Conservation (phyloP, 2,329 filamentous ascomycete species). For the Ilyonectria mors-panacis region DNA sequence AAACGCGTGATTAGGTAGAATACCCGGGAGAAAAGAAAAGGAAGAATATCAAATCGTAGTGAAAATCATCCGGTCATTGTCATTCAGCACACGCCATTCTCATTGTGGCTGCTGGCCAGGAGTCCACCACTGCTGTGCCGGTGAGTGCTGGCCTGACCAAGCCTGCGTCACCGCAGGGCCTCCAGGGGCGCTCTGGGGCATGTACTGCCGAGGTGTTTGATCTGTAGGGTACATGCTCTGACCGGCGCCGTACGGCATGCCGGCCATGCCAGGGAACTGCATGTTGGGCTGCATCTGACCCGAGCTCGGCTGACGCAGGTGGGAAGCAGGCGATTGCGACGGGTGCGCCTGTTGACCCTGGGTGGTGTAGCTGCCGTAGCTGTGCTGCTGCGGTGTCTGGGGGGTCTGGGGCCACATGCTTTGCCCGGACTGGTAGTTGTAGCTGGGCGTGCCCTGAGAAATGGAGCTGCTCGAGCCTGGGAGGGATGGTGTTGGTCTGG, state of each 20-base stretch:
- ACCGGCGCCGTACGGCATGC: slow-evolving; percentile 69
- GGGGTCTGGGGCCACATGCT: slow-evolving; percentile 77
- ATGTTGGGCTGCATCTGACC: slow-evolving; percentile 71
- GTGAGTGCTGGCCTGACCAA: slow-evolving; percentile 74
- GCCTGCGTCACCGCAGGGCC: slow-evolving; percentile 66
- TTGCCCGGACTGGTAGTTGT: slow-evolving; percentile 74
- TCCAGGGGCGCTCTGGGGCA: slow-evolving; percentile 73
- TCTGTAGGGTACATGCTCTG: slow-evolving; percentile 74
- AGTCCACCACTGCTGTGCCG: slow-evolving; percentile 71
- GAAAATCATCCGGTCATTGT: slow-evolving; percentile 45
- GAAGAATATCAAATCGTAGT: slow-evolving; percentile 29
- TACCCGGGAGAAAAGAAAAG: slow-evolving; percentile 33
- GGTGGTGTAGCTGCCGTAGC: slow-evolving; percentile 67
- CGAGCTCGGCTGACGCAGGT: slow-evolving; percentile 70
- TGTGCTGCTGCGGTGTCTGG: slow-evolving; percentile 72
- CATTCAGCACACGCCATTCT: slow-evolving; percentile 31
- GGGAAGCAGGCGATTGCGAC: slow-evolving; percentile 71
- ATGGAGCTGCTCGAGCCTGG: slow-evolving; percentile 68
- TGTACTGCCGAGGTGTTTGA: slow-evolving; percentile 76
- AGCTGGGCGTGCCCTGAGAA: slow-evolving; percentile 67
- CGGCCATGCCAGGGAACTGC: slow-evolving; percentile 75
- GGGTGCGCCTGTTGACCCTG: slow-evolving; percentile 67
- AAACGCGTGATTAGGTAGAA: slow-evolving; percentile 30
- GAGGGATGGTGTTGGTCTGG: slow-evolving; percentile 74
- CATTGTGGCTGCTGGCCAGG: slow-evolving; percentile 64